Base-by-base conservation (phyloP, 202 grass and related monocot genomes). In the Setaria italica region DNA sequence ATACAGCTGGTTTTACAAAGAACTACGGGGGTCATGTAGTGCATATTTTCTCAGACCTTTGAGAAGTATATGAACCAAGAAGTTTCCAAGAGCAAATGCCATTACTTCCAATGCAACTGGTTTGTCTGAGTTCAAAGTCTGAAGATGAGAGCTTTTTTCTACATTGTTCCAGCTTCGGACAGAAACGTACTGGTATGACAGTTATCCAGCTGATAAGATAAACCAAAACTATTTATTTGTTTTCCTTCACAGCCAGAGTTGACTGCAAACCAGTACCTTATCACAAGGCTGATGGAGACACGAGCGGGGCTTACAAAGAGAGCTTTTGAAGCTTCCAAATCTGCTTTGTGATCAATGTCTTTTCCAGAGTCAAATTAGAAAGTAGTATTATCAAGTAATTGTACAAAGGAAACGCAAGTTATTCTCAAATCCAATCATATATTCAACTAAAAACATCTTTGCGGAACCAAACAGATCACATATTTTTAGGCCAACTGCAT, bases 111-210 rank as follows among this genome's bases (percentile, higher is more conserved):
- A 90, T 75, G 74, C 33, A 68, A 45, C 48, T 62, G 16, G n/a
- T 73, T 90, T 87, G 73, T 74, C 80, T 67, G 62, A 74, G 74
- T 11, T 50, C 48, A 11, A 50, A 50, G 73, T 74, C 84, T 67
- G 54, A 74, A 74, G n/a, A 72, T 74, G 33, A 51, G 25, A 71
- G 9, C 17, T 63, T 48, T 64, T 53, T 83, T 86, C 83, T 66
- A 73, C 48, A 47, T 25, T 72, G 4, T 78, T 78, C 56, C 15
- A 45, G 1, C 33, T 82, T 67, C 54, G 3, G 7, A 69, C 21
- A 69, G 5, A 59, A 59, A 81, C 63, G 42, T 34, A 57, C 6
- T 46, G 43, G 34, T 32, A 17, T 46, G 19, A 76, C 62, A 19
- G 11, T 35, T 19, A 85, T 37, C 25, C 45, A 70, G 12, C 53